Conservation (phyloP, 306 rosid genomes). For the Acmispon strigosus region DNA sequence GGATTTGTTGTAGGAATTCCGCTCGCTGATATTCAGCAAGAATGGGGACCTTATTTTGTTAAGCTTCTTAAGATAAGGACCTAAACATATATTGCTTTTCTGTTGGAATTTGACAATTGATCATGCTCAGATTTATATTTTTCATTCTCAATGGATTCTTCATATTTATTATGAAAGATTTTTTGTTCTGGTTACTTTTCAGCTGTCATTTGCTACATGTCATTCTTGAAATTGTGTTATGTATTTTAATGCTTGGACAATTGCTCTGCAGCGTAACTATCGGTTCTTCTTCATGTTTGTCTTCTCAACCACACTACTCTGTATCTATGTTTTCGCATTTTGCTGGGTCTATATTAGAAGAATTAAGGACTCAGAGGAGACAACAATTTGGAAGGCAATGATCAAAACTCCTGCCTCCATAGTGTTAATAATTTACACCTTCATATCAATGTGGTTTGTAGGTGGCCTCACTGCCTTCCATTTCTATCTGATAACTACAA, state of each 20-base stretch:
- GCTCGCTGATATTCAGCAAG: no score
- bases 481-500: constrained; percentile 87
- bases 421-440: constrained; percentile 82
- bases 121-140: not conserved
- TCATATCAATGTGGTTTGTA: constrained; percentile 97
- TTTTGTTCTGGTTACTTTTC: not conserved
- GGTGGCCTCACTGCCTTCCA: constrained; percentile 99
- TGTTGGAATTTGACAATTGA: not conserved
- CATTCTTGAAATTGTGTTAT: not conserved
- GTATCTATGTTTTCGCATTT: constrained; percentile 85
- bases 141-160: not conserved
- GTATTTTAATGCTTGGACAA: constrained; percentile 27
- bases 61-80: no score
- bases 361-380: constrained; percentile 65
- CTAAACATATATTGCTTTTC: no score
- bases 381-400: constrained; percentile 86
- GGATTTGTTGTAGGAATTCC: no score
- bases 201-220: not conserved
- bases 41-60: no score
- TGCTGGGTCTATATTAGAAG: constrained; percentile 91
- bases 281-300: constrained; percentile 99
- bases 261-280: constrained; percentile 83
- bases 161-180: not conserved
- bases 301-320: constrained; percentile 89
- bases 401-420: constrained; percentile 93